Percentiles rank a stretch among this genome's conserved stretches.
Evolutionary conservation across 345 rosid species (phyloP).

Genomic region (Eutrema heterophyllum): DNA sequence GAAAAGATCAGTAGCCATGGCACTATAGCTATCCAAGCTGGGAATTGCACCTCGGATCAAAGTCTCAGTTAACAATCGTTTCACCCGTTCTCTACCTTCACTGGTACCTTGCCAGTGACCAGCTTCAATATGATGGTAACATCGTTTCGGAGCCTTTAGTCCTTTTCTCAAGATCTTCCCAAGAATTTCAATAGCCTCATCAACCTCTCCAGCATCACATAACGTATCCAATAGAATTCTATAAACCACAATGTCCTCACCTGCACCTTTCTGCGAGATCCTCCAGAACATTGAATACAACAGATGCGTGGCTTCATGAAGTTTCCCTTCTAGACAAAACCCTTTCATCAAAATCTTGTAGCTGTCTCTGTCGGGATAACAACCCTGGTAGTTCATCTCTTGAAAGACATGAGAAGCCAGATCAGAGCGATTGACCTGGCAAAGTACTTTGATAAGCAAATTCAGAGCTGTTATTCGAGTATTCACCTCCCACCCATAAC

Average conservation of each 20-base stretch:
- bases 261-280: slow-evolving; percentile 84
- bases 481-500: slow-evolving; percentile 80
- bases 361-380: slow-evolving; percentile 75
- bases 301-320: slow-evolving; percentile 68
- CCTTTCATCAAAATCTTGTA: slow-evolving; percentile 76
- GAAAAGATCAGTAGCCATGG: slow-evolving; percentile 70
- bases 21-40: slow-evolving; percentile 56
- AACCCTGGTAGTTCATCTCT: slow-evolving; percentile 87
- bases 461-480: slow-evolving; percentile 61
- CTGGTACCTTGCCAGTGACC: slow-evolving; percentile 31
- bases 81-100: slow-evolving; percentile 46
- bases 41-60: slow-evolving; percentile 66
- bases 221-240: slow-evolving; percentile 68
- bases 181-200: slow-evolving; percentile 69
- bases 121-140: slow-evolving; percentile 46
- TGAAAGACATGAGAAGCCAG: slow-evolving; percentile 65
- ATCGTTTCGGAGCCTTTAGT: slow-evolving; percentile 58
- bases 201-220: slow-evolving; percentile 70
- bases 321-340: slow-evolving; percentile 62
- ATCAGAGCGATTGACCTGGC: slow-evolving; percentile 52
- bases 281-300: slow-evolving; percentile 96
- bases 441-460: slow-evolving; percentile 69
- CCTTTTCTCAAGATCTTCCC: slow-evolving; percentile 76
- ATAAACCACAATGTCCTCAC: slow-evolving; percentile 78
- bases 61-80: slow-evolving; percentile 57